These are phyloP conservation scores for Sordariomycetes sp. DNA, from an alignment of 2,329 filamentous ascomycete species.

Conservation along the genomic window DNA sequence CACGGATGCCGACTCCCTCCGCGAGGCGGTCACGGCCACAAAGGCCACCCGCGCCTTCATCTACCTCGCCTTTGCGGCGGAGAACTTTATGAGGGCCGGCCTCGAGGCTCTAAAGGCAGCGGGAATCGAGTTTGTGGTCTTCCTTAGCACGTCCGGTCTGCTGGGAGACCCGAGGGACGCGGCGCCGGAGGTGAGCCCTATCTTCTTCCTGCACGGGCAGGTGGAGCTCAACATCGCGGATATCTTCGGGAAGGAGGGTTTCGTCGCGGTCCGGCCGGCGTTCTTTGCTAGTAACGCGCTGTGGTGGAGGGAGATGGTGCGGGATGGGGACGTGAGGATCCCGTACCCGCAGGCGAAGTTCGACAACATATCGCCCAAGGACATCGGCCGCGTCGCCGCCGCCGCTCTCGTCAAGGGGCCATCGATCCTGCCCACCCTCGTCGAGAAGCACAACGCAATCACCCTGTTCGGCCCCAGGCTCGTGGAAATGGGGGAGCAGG, in stretches of 20 bases:
- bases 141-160: slow-evolving; percentile 29
- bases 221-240: slow-evolving; percentile 30
- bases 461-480: slow-evolving; percentile 24
- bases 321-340: slow-evolving; percentile 18
- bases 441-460: slow-evolving; percentile 15
- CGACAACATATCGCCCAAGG: slow-evolving; percentile 28
- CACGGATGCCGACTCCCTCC: slow-evolving; percentile 24
- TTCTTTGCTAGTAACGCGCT: slow-evolving; percentile 31
- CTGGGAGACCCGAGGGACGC: slow-evolving; percentile 15
- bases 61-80: slow-evolving; percentile 22
- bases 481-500: slow-evolving; percentile 16
- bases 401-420: slow-evolving; percentile 22
- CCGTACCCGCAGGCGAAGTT: slow-evolving; percentile 15
- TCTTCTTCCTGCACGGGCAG: slow-evolving; percentile 29
- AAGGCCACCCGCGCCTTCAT: slow-evolving; percentile 36
- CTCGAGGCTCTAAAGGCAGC: slow-evolving; percentile 28
- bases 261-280: slow-evolving; percentile 28
- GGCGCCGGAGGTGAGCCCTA: slow-evolving; percentile 14
- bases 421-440: slow-evolving; percentile 6
- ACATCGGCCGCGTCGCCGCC: slow-evolving; percentile 33
- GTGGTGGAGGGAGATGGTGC: slow-evolving; percentile 16
- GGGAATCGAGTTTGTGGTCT: slow-evolving; percentile 30
- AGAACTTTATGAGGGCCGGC: slow-evolving; percentile 26
- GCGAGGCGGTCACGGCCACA: slow-evolving; percentile 24
- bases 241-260: slow-evolving; percentile 13